Evolutionary conservation across 1,284 basidiomycete genomes (phyloP), one percentile per base, ranked within the genome.

Genomic region (Flammula alnicola): DNA sequence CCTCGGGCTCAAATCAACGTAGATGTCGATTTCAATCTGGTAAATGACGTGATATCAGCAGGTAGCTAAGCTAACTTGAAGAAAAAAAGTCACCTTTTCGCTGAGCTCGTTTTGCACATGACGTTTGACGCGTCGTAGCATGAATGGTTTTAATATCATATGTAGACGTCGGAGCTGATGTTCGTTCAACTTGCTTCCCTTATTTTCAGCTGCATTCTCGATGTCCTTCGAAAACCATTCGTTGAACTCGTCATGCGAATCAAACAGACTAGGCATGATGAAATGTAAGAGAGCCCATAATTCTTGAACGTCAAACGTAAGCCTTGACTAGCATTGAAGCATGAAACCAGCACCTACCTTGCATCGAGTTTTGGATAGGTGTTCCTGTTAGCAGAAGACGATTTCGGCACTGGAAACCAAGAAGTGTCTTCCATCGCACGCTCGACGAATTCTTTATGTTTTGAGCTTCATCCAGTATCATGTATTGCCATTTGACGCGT

Each of bases 221-320:
- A 99, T 98, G 65, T 99, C 97, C 70, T 98, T 98, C 19, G 96
- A 98, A 74, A 99, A 99, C 97, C 97, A 99, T 69, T 99, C 97
- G 67, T 92, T 95, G 76, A 99, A 99, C 73, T 99, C 97, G 65
- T 99, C 95, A 65, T 99, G 96, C 27, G 95, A 98, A 70, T 99
- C 97, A 71, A 99, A 99, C 45, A 99, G 76, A 65, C 91, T 95
- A 1, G 97, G 97, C 97, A 99, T 99, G 75, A 99, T 99, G 74
- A 99, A 99, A 69, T 99, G 97, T 41, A 99, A 78, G 51, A 99
- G 77, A 1, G 97, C 97, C 97, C 97, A 99, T n/a, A 99, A 78
- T 71, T 99, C 97, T 96, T 39, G 6, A 35, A 52, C 25, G 3
- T 12, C 33, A 35, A 49, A 42, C 43, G 33, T 57, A 42, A 61